Percentiles rank a stretch among this genome's conserved stretches.
Evolutionary conservation across 768 basidiomycete genomes (phyloP).

Genomic region (Strobilomyces confusus): DNA sequence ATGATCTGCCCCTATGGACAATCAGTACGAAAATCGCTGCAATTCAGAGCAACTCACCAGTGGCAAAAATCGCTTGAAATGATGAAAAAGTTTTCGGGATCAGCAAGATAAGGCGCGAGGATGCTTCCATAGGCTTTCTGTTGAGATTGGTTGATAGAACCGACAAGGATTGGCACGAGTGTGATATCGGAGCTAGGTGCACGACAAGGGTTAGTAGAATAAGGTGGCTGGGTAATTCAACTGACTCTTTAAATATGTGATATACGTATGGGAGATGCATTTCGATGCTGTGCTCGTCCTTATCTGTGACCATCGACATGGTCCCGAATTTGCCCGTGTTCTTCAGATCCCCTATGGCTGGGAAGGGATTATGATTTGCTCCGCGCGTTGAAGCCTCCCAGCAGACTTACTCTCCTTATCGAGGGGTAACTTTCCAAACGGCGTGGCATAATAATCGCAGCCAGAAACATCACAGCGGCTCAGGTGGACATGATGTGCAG

Average conservation of each 20-base stretch:
- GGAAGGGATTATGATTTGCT: slow-evolving; percentile 6
- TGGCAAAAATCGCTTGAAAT: slow-evolving; percentile 98
- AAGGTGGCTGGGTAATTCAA: not conserved
- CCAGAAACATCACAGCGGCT: slow-evolving; percentile 80
- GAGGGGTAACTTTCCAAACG: slow-evolving; percentile 76
- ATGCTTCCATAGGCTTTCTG: slow-evolving; percentile 66
- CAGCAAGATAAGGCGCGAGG: slow-evolving; percentile 75
- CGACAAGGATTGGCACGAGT: slow-evolving; percentile 90
- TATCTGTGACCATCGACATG: slow-evolving; percentile 68
- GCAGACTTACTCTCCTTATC: slow-evolving; percentile 67
- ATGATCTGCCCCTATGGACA: slow-evolving; percentile 68
- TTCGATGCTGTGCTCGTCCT: slow-evolving; percentile 95
- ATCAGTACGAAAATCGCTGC: not conserved
- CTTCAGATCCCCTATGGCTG: slow-evolving; percentile 17
- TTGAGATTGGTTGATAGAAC: slow-evolving; percentile 56
- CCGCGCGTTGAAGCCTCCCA: not conserved
- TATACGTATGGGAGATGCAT: slow-evolving; percentile 95
- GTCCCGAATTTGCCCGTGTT: slow-evolving; percentile 49
- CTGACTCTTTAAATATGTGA: slow-evolving; percentile 78
- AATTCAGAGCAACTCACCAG: slow-evolving; percentile 55
- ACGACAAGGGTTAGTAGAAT: slow-evolving; percentile 2
- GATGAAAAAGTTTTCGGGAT: slow-evolving; percentile 80
- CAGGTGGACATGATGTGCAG: slow-evolving; percentile 90
- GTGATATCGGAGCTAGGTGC: slow-evolving; percentile 66
- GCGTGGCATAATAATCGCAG: slow-evolving; percentile 79